A percentile compares a stretch with the other conserved stretches of the same genome.
Evolutionary conservation across 495 filamentous ascomycete species (phyloP).

Genomic region (Tuber brumale): DNA sequence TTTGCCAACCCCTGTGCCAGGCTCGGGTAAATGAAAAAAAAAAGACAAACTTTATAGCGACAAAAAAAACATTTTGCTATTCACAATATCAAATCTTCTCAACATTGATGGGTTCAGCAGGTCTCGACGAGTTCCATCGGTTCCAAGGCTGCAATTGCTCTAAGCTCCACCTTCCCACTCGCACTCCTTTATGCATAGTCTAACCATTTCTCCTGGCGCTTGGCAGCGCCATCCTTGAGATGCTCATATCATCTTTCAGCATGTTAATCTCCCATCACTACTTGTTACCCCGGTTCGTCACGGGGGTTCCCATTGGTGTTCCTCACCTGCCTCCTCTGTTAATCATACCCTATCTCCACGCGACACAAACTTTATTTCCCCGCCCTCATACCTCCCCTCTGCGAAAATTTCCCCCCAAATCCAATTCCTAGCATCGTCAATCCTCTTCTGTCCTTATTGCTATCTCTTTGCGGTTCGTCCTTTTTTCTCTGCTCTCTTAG

Average conservation of each 20-base stretch:
- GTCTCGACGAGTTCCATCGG: not conserved
- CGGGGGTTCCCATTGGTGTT: not conserved
- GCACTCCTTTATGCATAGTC: not conserved
- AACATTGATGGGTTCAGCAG: not conserved
- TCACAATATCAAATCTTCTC: not conserved
- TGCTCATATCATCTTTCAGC: not conserved
- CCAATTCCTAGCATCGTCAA: not conserved
- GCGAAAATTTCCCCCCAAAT: not conserved
- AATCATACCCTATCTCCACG: not conserved
- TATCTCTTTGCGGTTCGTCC: not conserved
- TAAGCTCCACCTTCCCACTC: not conserved
- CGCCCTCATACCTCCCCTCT: not conserved
- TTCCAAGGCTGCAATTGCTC: not conserved
- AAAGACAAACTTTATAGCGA: too few species aligned
- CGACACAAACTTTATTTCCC: not conserved
- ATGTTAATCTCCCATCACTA: not conserved
- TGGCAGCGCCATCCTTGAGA: not conserved
- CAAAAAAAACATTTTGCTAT: too few species aligned
- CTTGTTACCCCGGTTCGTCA: not conserved
- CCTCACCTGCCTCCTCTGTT: not conserved
- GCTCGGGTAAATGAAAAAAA: too few species aligned
- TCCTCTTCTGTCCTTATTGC: not conserved
- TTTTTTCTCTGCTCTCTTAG: not conserved
- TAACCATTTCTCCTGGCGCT: not conserved
- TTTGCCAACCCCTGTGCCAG: too few species aligned